Evolutionary conservation across 1,139 yeast genomes (phyloP).

Genomic region (Debaryomycetaceae sp.): DNA sequence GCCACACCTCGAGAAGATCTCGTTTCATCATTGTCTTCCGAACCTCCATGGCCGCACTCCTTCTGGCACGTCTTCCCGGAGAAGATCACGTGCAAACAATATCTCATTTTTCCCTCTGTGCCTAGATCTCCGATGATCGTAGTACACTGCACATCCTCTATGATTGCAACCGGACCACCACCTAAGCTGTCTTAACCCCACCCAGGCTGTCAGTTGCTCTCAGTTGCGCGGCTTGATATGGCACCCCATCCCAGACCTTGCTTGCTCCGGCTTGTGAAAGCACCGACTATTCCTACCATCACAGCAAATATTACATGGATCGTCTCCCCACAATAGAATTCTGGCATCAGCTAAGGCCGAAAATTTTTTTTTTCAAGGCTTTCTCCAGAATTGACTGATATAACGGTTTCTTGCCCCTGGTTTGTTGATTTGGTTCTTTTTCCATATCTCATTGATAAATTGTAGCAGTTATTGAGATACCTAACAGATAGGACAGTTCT

Average conservation of each 20-base stretch:
- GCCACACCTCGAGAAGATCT: too few relatives aligned
- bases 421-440: too few relatives aligned
- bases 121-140: background rate
- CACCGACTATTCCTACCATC: background rate
- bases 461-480: too few relatives aligned
- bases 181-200: too few relatives aligned
- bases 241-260: too few relatives aligned
- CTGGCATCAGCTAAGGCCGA: background rate
- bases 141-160: background rate
- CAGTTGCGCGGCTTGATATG: too few relatives aligned
- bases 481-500: too few relatives aligned
- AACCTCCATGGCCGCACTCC: background rate
- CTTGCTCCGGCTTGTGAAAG: background rate
- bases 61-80: background rate
- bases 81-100: background rate
- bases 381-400: background rate
- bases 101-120: background rate
- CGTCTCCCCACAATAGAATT: background rate
- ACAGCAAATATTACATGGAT: background rate
- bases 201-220: too few relatives aligned
- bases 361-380: background rate
- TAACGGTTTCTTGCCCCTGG: background rate
- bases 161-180: background rate
- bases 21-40: too few relatives aligned
- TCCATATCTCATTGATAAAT: too few relatives aligned